Percentiles rank a stretch among this genome's conserved stretches.
phyloP scores from a whole-genome alignment of 2,329 filamentous ascomycete genomes.

The Allantophomopsis lycopodina region DNA sequence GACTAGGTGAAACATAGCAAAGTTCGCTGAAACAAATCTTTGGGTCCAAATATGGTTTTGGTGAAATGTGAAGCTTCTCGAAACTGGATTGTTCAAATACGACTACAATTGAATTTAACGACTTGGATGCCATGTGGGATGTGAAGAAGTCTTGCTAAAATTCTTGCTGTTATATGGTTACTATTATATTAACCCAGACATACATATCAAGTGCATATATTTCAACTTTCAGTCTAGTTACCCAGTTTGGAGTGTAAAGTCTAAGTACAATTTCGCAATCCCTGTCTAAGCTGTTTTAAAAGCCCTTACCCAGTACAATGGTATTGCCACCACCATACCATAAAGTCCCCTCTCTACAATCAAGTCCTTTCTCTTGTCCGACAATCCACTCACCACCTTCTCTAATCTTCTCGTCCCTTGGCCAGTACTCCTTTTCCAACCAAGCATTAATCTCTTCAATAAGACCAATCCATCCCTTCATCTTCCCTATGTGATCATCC shows the following conservation, averaged over 20 bases:
- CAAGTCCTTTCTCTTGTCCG: conserved; percentile 73
- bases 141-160: too few species aligned
- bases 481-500: conserved; percentile 37
- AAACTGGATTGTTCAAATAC: too few species aligned
- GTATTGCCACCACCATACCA: conserved; percentile 83
- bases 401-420: conserved; percentile 23
- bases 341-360: conserved; percentile 58
- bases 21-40: conserved; percentile 11
- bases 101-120: too few species aligned
- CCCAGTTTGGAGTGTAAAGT: too few species aligned
- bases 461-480: conserved; percentile 49
- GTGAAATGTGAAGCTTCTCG: too few species aligned
- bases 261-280: too few species aligned
- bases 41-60: background rate
- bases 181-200: too few species aligned
- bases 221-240: too few species aligned
- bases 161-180: too few species aligned
- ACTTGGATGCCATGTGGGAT: too few species aligned
- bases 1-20: conserved; percentile 15
- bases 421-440: conserved; percentile 62
- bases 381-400: conserved; percentile 66
- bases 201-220: too few species aligned
- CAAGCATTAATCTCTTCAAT: conserved; percentile 69
- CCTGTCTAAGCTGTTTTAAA: conserved; percentile 21
- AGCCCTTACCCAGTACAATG: conserved; percentile 48